Base-by-base conservation (phyloP, 1,284 basidiomycete species). In the Porogramme epimiltina region DNA sequence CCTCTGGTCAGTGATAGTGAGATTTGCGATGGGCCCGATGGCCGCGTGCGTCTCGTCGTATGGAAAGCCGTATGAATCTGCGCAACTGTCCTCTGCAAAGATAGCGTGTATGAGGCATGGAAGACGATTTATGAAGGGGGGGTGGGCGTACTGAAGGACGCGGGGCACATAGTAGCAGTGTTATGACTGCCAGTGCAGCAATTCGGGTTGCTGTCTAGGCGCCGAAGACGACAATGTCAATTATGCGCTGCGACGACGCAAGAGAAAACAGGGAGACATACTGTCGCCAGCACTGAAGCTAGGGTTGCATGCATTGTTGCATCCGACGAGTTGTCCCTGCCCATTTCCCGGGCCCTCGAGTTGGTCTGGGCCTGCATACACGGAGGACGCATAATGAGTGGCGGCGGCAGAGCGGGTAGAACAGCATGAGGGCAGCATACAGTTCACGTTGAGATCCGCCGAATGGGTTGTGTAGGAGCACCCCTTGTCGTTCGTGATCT, bases 231-330 rank as follows among this genome's bases (percentile, higher is more conserved):
- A n/a, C n/a, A n/a, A n/a, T n/a, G n/a, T n/a, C n/a, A n/a, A n/a
- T n/a, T n/a, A n/a, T 69, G n/a, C n/a, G n/a, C n/a, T n/a, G n/a
- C n/a, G n/a, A n/a, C n/a, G n/a, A n/a, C n/a, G n/a, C n/a, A n/a
- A n/a, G n/a, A n/a, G n/a, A n/a, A n/a, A n/a, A n/a, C n/a, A n/a
- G n/a, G n/a, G n/a, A n/a, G n/a, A 62, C 68, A 11, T 56, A 74
- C 74, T 26, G 40, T 70, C 75, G 60, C 79, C 74, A 18, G 68
- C 31, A 16, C 41, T 67, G 26, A n/a, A n/a, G n/a, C n/a, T n/a
- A n/a, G 82, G 82, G 1, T 66, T 58, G 65, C 84, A 87, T 2
- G 84, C 79, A 45, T 75, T 79, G 64, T 77, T 78, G 72, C 84
- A 85, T 4, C 82, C 83, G 23, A 81, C 73, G 4, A 74, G 74